Evolutionary conservation across 2,329 filamentous ascomycete species (phyloP).

Genomic region (Tolypocladium inflatum): DNA sequence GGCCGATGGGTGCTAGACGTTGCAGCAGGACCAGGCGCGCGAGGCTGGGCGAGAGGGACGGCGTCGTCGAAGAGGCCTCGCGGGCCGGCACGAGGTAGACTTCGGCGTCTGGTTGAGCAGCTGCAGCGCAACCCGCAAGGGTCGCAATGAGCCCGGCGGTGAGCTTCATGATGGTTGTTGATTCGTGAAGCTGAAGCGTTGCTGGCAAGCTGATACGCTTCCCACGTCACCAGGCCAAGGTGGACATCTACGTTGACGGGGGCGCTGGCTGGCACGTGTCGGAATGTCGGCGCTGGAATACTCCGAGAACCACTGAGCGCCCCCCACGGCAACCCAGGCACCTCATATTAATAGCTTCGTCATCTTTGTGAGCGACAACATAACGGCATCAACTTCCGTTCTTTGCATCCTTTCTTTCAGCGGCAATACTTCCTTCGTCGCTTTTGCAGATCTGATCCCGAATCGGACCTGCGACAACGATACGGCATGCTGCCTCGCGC

Average conservation of each 20-base stretch:
- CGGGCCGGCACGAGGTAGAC: slow-evolving; percentile 41
- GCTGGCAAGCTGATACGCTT: slow-evolving; percentile 10
- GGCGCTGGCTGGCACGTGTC: slow-evolving; percentile 13
- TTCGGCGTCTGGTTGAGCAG: slow-evolving; percentile 32
- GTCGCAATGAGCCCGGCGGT: slow-evolving; percentile 27
- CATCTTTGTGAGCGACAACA: neutral
- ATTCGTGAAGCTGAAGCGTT: slow-evolving; percentile 23
- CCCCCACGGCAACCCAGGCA: slow-evolving; percentile 9
- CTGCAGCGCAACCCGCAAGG: slow-evolving; percentile 27
- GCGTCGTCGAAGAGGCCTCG: slow-evolving; percentile 18
- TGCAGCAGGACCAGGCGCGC: slow-evolving; percentile 51
- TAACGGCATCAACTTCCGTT: neutral
- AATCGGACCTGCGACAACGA: neutral
- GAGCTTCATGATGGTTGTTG: slow-evolving; percentile 31
- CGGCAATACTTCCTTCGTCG: neutral
- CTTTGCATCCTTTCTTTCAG: neutral
- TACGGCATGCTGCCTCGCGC: slow-evolving; percentile 12
- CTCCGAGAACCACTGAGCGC: slow-evolving; percentile 12
- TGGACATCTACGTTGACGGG: slow-evolving; percentile 1
- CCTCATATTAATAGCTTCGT: neutral
- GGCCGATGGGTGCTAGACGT: slow-evolving; percentile 38
- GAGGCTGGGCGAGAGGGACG: slow-evolving; percentile 41
- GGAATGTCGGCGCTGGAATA: slow-evolving; percentile 16
- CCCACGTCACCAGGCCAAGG: slow-evolving; percentile 19
- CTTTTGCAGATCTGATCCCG: too few relatives aligned